These are phyloP conservation scores for Aspergillus haitiensis DNA, from an alignment of 495 filamentous ascomycete species.

Conservation along the genomic window DNA sequence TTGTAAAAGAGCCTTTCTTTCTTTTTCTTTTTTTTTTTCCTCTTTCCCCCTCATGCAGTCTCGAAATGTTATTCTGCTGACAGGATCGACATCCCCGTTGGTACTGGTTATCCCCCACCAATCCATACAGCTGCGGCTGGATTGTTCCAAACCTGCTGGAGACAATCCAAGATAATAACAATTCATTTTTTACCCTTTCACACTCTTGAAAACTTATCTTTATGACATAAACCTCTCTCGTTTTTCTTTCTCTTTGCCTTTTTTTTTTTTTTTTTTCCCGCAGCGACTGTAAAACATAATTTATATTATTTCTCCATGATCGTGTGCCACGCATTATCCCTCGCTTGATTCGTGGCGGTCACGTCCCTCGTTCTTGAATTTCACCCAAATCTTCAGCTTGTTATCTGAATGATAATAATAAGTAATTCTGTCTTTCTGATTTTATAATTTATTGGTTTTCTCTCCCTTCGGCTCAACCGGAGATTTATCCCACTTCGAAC, in stretches of 20 bases:
- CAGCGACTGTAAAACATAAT: background rate
- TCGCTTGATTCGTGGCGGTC: slow-evolving; percentile 6
- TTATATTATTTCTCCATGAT: background rate
- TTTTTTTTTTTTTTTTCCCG: background rate
- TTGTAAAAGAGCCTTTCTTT: background rate
- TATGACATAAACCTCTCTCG: background rate
- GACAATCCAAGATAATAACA: slow-evolving; percentile 3
- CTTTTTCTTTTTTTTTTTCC: background rate
- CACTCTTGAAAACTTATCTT: background rate
- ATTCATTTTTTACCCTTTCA: background rate
- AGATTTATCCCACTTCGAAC: too few relatives aligned
- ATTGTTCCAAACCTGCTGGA: background rate
- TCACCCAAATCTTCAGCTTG: background rate
- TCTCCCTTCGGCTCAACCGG: too few relatives aligned
- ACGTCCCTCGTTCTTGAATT: background rate
- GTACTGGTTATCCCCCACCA: slow-evolving; percentile 1
- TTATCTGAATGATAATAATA: background rate
- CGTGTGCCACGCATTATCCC: slow-evolving; percentile 3
- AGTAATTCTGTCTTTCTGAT: background rate
- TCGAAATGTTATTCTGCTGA: background rate
- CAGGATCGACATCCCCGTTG: background rate
- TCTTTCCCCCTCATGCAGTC: background rate
- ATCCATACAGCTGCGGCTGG: background rate
- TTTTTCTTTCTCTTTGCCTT: background rate
- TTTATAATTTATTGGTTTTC: too few relatives aligned